Conservation (phyloP, 495 filamentous ascomycete species). For the Polyplosphaeria fusca region DNA sequence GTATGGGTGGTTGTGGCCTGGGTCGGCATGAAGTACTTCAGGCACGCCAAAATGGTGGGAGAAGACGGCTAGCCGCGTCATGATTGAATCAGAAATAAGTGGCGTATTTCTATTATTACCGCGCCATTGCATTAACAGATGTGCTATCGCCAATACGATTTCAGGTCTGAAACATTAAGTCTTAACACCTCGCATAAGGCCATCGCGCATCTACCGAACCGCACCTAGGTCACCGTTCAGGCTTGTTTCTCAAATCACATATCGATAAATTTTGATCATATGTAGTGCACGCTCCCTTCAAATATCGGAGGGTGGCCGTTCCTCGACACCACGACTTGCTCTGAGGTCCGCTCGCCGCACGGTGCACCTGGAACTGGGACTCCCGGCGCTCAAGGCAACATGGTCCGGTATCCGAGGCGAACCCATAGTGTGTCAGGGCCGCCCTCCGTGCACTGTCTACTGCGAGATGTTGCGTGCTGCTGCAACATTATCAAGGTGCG, state of each 20-base stretch:
- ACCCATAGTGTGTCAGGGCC: slow-evolving; percentile 28
- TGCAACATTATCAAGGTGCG: slow-evolving; percentile 21
- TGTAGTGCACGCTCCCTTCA: slow-evolving; percentile 22
- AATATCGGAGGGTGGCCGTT: slow-evolving; percentile 13
- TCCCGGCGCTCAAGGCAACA: slow-evolving; percentile 12
- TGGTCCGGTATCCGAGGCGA: slow-evolving; percentile 23
- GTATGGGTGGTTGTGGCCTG: slow-evolving; percentile 96
- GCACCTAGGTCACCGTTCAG: slow-evolving; percentile 3
- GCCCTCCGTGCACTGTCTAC: slow-evolving; percentile 12
- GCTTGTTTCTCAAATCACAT: slow-evolving; percentile 23
- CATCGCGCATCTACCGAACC: neutral
- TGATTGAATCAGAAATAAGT: slow-evolving; percentile 5
- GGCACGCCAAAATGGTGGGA: slow-evolving; percentile 79
- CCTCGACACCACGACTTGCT: neutral
- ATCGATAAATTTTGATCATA: slow-evolving; percentile 10
- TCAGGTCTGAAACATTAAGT: slow-evolving; percentile 33
- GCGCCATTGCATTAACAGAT: slow-evolving; percentile 14
- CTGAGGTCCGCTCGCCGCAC: slow-evolving; percentile 15
- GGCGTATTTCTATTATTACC: slow-evolving; percentile 22
- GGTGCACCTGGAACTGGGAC: slow-evolving; percentile 19
- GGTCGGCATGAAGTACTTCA: slow-evolving; percentile 99
- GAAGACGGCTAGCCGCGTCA: slow-evolving; percentile 32
- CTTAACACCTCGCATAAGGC: slow-evolving; percentile 10
- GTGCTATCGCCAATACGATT: slow-evolving; percentile 21
- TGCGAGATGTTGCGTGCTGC: slow-evolving; percentile 30